Evolutionary conservation across 164 flowering plant species (phyloP).

Genomic region (Annona cherimola): DNA sequence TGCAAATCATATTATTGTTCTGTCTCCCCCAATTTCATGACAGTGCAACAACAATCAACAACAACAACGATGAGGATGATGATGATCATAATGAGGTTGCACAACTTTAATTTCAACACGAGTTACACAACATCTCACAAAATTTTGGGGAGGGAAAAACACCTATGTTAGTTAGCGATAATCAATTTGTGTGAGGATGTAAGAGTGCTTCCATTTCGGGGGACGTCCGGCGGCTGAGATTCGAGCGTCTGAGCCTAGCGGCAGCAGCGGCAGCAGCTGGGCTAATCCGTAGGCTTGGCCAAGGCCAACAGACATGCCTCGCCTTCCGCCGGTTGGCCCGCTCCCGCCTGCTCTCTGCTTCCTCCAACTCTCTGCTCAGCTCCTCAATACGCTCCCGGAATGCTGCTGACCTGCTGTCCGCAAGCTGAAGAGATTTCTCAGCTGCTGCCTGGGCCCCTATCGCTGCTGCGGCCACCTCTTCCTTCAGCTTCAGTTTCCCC

Average conservation of each 20-base stretch:
- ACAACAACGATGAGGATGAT: no score
- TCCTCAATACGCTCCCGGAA: slow-evolving; percentile 55
- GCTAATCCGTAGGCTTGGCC: slow-evolving; percentile 33
- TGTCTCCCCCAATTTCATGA: no score
- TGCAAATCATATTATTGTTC: no score
- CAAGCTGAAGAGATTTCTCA: slow-evolving; percentile 62
- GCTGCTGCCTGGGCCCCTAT: slow-evolving; percentile 78
- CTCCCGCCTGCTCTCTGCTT: slow-evolving; percentile 41
- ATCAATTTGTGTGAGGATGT: no score
- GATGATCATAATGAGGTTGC: no score
- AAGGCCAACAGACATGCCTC: slow-evolving; percentile 79
- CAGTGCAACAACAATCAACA: no score
- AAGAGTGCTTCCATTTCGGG: slow-evolving; percentile 68
- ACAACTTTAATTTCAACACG: no score
- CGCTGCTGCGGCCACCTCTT: slow-evolving; percentile 68
- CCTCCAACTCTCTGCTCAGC: slow-evolving; percentile 61
- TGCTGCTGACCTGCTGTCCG: slow-evolving; percentile 53
- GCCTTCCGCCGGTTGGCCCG: slow-evolving; percentile 24
- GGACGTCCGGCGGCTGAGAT: slow-evolving; percentile 25
- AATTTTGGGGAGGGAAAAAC: no score
- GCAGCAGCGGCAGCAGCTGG: no score
- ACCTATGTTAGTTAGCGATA: no score
- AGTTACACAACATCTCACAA: no score
- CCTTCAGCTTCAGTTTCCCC: slow-evolving; percentile 63
- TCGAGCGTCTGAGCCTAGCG: slow-evolving; percentile 17